Evolutionary conservation across 495 filamentous ascomycete genomes (phyloP), one percentile per base, ranked within the genome.

Genomic region (Penicillium verhagenii): DNA sequence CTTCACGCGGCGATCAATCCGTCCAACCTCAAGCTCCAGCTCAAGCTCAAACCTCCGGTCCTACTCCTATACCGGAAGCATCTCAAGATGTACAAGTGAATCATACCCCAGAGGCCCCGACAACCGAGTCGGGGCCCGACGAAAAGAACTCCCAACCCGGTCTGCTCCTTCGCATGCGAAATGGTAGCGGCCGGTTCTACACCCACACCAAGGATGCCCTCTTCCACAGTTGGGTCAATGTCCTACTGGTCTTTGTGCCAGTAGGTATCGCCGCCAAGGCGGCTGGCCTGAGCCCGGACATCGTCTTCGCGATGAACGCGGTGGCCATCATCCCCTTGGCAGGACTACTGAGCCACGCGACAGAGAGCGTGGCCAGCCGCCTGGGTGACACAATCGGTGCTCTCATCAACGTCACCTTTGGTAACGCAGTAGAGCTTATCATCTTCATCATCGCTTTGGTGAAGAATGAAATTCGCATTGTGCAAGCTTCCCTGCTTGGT

Each of bases 401-500:
- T 13, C 69, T 94, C 61, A 81, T 93, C 66, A 95, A 93, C 58
- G 89, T 93, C 10, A 91, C 89, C 19, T 94, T 94, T 71, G 90
- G 90, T 50, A 95, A 95, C 69, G 90, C 90, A 20, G 90, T 95
- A 2, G 90, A 95, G 73, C 72, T 95, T 62, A 94, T 94, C 68
- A 91, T 94, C 59, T 94, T 91, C 56, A 74, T 68, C 35, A 75
- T 70, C 52, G 64, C 61, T 10, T 49, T 70, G 9, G 71, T 70
- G 54, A 60, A 68, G 82, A 81, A 91, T 71, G 85, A 96, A 71
- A 96, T 96, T 58, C 80, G 83, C 38, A 92, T 96, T 57, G 91
- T 96, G 6, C 92, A 96, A 72, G 90, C 92, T 3, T 92, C 91
- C 0, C 73, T 96, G 54, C 75, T 96, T 19, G 92, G 92, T 19